Conservation (phyloP, 2,329 filamentous ascomycete species). For the Sporothrix sp. region DNA sequence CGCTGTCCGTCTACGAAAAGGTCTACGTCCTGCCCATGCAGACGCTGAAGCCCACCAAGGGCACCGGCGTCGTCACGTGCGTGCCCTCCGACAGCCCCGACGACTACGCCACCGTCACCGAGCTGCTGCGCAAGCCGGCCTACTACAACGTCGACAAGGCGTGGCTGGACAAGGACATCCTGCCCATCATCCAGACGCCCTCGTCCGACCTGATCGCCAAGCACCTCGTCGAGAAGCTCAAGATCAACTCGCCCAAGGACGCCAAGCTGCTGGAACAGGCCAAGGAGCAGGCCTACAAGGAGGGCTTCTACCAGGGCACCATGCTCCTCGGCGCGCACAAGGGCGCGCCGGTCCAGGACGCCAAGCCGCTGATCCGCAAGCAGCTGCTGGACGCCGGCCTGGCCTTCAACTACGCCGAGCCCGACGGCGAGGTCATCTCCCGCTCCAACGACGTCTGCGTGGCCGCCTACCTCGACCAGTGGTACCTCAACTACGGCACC, state of each 20-base stretch:
- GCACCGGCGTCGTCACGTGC: slow-evolving; percentile 90
- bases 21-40: slow-evolving; percentile 94
- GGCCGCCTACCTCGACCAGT: slow-evolving; percentile 87
- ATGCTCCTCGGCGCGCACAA: slow-evolving; percentile 83
- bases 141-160: slow-evolving; percentile 96
- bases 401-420: slow-evolving; percentile 89
- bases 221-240: slow-evolving; percentile 78
- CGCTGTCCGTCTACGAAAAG: slow-evolving; percentile 73
- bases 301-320: slow-evolving; percentile 90
- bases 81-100: slow-evolving; percentile 95
- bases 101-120: slow-evolving; percentile 80
- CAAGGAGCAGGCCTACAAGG: slow-evolving; percentile 94
- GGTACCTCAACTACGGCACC: slow-evolving; percentile 78
- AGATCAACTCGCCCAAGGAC: slow-evolving; percentile 96
- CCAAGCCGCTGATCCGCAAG: slow-evolving; percentile 74
- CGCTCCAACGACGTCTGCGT: slow-evolving; percentile 62
- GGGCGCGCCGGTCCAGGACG: slow-evolving; percentile 71
- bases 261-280: slow-evolving; percentile 81
- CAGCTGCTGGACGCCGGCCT: slow-evolving; percentile 65
- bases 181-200: slow-evolving; percentile 83
- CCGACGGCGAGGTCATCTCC: slow-evolving; percentile 79
- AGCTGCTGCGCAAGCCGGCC: slow-evolving; percentile 88
- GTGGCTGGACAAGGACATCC: slow-evolving; percentile 84
- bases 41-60: slow-evolving; percentile 81
- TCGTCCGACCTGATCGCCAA: slow-evolving; percentile 72